Evolutionary conservation across 306 rosid species (phyloP), one percentile per base, ranked within the genome.

Genomic region (Delonix regia): DNA sequence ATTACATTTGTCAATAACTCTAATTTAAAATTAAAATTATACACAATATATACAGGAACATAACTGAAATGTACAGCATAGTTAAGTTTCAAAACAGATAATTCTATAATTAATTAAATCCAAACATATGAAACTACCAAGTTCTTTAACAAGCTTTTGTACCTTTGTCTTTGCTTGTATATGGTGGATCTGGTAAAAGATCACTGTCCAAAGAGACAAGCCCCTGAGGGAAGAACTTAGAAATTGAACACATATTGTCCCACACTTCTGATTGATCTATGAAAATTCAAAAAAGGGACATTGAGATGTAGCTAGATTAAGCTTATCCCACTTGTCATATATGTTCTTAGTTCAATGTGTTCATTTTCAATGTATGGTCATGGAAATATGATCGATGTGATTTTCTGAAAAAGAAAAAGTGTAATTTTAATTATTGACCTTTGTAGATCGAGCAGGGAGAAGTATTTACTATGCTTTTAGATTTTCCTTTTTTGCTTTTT

Each of bases 121-220:
- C 68, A 33, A 57, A 30, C 42, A 61, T 28, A 38, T 30, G 44
- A 18, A 30, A 18, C 9, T 33, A 61, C 15, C 12, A 61, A 21
- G 18, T 60, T 25, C 21, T n/a, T 28, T 30, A 30, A 4, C n/a
- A 62, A 16, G 42, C 8, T 60, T 62, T 62, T 62, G 45, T 62
- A 62, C 16, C 18, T 63, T 63, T 9, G 16, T 1, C 45, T 34
- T 63, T 63, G 69, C 34, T 34, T 34, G 45, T n/a, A 63, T 34
- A 33, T 4, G 38, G 14, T 44, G 16, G 16, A 34, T 33, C n/a
- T 34, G 69, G 69, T 63, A 22, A 34, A 19, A n/a, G 69, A 34
- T 63, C 69, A 34, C 25, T 34, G 69, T 63, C 69, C 27, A 34
- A 18, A 63, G 69, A 36, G 45, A 33, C 24, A 62, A 63, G 69